Evolutionary conservation across 495 filamentous ascomycete species (phyloP).

Genomic region (Neurospora terricola): DNA sequence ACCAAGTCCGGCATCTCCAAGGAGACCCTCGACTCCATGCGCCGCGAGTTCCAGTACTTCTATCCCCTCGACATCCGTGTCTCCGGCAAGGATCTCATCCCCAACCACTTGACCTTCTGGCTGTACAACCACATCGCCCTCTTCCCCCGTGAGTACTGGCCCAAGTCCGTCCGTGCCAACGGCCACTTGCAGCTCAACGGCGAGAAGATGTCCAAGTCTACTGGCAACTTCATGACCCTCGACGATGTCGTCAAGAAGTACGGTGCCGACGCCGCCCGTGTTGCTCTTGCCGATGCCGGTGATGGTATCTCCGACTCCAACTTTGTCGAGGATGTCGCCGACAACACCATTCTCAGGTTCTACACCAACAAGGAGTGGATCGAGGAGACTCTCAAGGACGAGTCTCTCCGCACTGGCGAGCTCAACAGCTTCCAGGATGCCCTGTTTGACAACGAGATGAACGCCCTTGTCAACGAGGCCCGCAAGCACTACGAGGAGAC

Average conservation of each 20-base stretch:
- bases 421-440: constrained; percentile 75
- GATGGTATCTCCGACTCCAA: constrained; percentile 95
- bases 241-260: constrained; percentile 82
- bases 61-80: constrained; percentile 84
- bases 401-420: constrained; percentile 60
- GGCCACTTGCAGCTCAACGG: constrained; percentile 91
- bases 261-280: constrained; percentile 83
- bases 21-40: constrained; percentile 63
- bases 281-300: constrained; percentile 89
- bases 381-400: constrained; percentile 68
- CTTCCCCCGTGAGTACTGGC: constrained; percentile 82
- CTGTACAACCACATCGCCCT: constrained; percentile 91
- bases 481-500: constrained; percentile 66
- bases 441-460: constrained; percentile 91
- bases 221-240: constrained; percentile 91
- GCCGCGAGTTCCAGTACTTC: constrained; percentile 91
- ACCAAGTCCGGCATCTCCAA: constrained; percentile 56
- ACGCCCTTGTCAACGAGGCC: constrained; percentile 66
- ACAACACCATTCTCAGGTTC: constrained; percentile 78
- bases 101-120: constrained; percentile 91
- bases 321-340: constrained; percentile 90
- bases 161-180: constrained; percentile 70
- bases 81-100: constrained; percentile 79
- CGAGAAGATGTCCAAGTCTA: constrained; percentile 94
- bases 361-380: constrained; percentile 87